These are phyloP conservation scores for Bryoglossum gracile DNA, from an alignment of 495 filamentous ascomycete species.

Conservation along the genomic window DNA sequence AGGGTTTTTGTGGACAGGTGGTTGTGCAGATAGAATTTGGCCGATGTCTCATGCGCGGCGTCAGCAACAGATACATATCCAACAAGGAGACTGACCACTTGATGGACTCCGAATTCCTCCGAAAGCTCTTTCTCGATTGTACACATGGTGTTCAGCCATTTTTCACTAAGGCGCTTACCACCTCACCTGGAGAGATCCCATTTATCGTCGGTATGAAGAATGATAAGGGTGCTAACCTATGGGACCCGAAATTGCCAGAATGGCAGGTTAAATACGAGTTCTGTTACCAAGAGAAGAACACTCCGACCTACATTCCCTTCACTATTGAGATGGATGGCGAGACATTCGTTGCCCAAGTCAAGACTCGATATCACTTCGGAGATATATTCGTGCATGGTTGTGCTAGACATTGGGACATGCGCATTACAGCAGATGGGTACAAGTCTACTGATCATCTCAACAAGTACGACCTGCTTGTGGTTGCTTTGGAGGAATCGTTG, in stretches of 20 bases:
- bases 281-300: conserved; percentile 13
- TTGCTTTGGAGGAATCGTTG: conserved; percentile 28
- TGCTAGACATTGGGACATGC: conserved; percentile 37
- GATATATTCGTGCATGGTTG: conserved; percentile 35
- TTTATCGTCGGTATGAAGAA: conserved; percentile 28
- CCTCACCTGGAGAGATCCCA: conserved; percentile 29
- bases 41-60: conserved; percentile 28
- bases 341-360: conserved; percentile 25
- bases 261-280: conserved; percentile 43
- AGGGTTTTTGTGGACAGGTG: conserved; percentile 30
- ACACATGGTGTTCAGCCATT: conserved; percentile 13
- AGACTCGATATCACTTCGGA: conserved; percentile 13
- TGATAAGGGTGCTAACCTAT: conserved; percentile 9
- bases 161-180: conserved; percentile 39
- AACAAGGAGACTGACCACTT: conserved; percentile 4
- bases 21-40: conserved; percentile 36
- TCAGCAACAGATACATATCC: conserved; percentile 17
- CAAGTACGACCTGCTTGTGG: conserved; percentile 27
- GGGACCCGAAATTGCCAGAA: conserved; percentile 2
- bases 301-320: conserved; percentile 26
- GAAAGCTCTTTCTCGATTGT: conserved; percentile 19
- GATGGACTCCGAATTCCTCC: conserved; percentile 5
- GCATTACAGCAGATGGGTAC: conserved; percentile 24
- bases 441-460: conserved; percentile 16
- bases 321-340: conserved; percentile 43